These are phyloP conservation scores for Mucor indicus DNA, from an alignment of 371 early-diverging fungal genomes.

Conservation along the genomic window DNA sequence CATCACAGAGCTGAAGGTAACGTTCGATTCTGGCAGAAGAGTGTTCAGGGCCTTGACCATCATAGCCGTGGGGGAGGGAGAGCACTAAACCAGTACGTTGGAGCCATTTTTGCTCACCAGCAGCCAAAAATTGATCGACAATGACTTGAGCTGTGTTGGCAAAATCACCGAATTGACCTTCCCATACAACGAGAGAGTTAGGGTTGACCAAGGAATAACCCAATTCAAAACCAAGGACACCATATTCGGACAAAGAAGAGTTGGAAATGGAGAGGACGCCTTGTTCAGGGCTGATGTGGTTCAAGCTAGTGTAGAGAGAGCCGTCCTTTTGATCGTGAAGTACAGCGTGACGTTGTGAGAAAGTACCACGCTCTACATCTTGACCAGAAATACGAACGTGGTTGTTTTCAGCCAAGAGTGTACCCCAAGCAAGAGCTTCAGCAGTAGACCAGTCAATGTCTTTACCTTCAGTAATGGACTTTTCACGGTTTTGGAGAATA, in stretches of 20 bases:
- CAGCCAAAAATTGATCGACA: slow-evolving; percentile 93
- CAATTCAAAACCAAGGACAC: slow-evolving; percentile 93
- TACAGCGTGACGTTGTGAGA: slow-evolving; percentile 96
- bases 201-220: slow-evolving; percentile 95
- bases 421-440: slow-evolving; percentile 92
- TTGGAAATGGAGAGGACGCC: slow-evolving; percentile 87
- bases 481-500: slow-evolving; percentile 82
- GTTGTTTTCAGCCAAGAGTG: slow-evolving; percentile 67
- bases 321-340: slow-evolving; percentile 89
- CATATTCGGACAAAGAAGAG: slow-evolving; percentile 95
- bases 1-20: slow-evolving; percentile 92
- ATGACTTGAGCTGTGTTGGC: slow-evolving; percentile 96
- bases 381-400: slow-evolving; percentile 52
- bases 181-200: slow-evolving; percentile 92
- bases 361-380: slow-evolving; percentile 98
- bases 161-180: slow-evolving; percentile 98
- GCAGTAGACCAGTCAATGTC: slow-evolving; percentile 97
- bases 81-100: slow-evolving; percentile 90
- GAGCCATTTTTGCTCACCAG: slow-evolving; percentile 97
- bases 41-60: slow-evolving; percentile 98
- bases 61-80: slow-evolving; percentile 96
- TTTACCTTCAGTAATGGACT: slow-evolving; percentile 70
- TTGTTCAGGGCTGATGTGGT: slow-evolving; percentile 81
- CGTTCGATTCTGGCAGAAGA: slow-evolving; percentile 93
- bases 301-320: slow-evolving; percentile 70